Base-by-base conservation (phyloP, 1,284 basidiomycete genomes). In the Bothia castanella region DNA sequence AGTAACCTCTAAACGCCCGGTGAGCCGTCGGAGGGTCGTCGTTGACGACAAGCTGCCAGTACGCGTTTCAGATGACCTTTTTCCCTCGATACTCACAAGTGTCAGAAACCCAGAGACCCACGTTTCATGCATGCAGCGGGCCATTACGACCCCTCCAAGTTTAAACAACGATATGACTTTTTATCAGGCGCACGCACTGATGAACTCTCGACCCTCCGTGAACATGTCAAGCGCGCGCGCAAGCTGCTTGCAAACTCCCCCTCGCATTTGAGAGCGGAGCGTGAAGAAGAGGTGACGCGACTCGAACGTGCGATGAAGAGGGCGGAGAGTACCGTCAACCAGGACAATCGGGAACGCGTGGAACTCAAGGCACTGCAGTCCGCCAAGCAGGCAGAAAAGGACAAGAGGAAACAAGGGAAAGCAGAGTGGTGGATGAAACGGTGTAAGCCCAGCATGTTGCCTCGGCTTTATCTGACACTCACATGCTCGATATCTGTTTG, bases 341-440 rank as follows among this genome's bases (percentile, higher is more conserved):
- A 79, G 57, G 84, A 91, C 47, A 78, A 80, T 57, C 78, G 82
- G 46, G 85, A 92, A 55, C 75, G 76, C 60, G 71, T 88, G 14
- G 85, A 92, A 60, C 73, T 79, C 40, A 78, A 84, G 40, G 88
- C 85, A 0, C 62, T 95, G 49, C 66, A 71, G 5, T 74, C 73
- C 51, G 75, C 76, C 42, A 79, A 78, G 59, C 79, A 80, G 59
- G 82, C 84, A 52, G 93, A 97, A 73, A 74, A 73, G 53, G 80
- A 84, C 59, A 92, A 88, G 71, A 73, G 82, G 53, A 76, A 79
- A 49, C 69, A 80, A 43, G 93, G 93, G 4, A 97, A 97, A 72
- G 77, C 79, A 12, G 79, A 76, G 17, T 98, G 91, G 88, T 90
- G 81, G 69, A 79, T 97, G 77, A 98, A 97, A 74, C 75, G 87